Conservation (phyloP, 108 stramenopile genomes). For the Pseudonitzschia delicatissima region DNA sequence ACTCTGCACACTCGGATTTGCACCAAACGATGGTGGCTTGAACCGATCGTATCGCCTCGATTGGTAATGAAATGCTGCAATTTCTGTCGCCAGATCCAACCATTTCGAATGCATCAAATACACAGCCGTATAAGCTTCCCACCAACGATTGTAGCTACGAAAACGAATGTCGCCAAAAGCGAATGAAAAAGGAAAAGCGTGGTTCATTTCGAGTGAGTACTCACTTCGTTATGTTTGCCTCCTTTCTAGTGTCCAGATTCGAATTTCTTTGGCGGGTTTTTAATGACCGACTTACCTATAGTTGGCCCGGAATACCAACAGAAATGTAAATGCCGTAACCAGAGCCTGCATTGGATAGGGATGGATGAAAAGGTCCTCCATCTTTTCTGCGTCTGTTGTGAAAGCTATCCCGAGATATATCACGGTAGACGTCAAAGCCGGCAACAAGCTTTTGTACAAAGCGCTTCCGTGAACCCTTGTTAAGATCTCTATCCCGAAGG, state of each 20-base stretch:
- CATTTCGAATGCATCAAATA: constrained; percentile 75
- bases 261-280: too few relatives aligned
- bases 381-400: neutral
- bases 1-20: constrained; percentile 37
- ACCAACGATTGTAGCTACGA: constrained; percentile 45
- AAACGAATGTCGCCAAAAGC: neutral
- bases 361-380: constrained; percentile 27
- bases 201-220: neutral
- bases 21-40: constrained; percentile 66
- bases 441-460: neutral
- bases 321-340: constrained; percentile 58
- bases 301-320: constrained; percentile 59
- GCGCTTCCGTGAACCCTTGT: constrained; percentile 5
- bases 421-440: constrained; percentile 1
- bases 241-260: too few relatives aligned
- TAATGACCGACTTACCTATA: constrained; percentile 14
- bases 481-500: constrained; percentile 6
- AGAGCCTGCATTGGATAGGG: constrained; percentile 68
- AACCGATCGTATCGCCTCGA: constrained; percentile 40
- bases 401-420: neutral
- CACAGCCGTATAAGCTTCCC: constrained; percentile 69
- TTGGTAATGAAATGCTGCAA: constrained; percentile 74
- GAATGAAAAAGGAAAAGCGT: constrained; percentile 1
- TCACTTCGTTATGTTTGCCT: too few relatives aligned
- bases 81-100: constrained; percentile 56